phyloP scores from a whole-genome alignment of 108 stramenopile genomes.

The Aurantiochytrium sp. region DNA sequence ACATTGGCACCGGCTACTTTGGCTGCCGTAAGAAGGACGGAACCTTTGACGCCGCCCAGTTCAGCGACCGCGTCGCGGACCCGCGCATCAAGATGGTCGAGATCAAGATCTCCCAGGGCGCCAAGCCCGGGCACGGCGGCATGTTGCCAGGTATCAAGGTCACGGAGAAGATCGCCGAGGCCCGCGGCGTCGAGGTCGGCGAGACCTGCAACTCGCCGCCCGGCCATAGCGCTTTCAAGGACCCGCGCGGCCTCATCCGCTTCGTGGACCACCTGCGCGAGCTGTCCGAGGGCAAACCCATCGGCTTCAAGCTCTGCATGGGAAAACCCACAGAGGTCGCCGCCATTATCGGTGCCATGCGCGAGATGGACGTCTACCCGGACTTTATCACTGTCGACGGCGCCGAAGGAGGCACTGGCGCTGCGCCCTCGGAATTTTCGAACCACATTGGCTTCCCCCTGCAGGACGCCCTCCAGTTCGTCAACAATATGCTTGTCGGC shows the following conservation, averaged over 20 bases:
- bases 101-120: constrained; percentile 80
- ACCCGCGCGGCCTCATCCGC: constrained; percentile 60
- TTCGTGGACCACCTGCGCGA: constrained; percentile 67
- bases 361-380: constrained; percentile 57
- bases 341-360: constrained; percentile 61
- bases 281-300: constrained; percentile 68
- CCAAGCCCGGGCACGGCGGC: constrained; percentile 74
- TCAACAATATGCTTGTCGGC: constrained; percentile 65
- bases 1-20: constrained; percentile 84
- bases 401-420: constrained; percentile 81
- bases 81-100: constrained; percentile 72
- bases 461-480: constrained; percentile 68
- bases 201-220: constrained; percentile 68
- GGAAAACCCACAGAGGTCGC: constrained; percentile 66
- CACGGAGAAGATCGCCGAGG: constrained; percentile 68
- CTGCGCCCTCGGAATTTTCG: constrained; percentile 79
- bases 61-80: constrained; percentile 56
- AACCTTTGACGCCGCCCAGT: constrained; percentile 62
- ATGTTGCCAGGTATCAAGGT: constrained; percentile 76
- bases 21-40: constrained; percentile 68
- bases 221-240: constrained; percentile 69
- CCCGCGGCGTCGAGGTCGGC: constrained; percentile 67
- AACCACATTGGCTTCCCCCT: constrained; percentile 73
- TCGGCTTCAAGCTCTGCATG: constrained; percentile 79
- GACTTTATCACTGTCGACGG: constrained; percentile 79